Evolutionary conservation across 1,284 basidiomycete genomes (phyloP).

Genomic region (Austropuccinia psidii): DNA sequence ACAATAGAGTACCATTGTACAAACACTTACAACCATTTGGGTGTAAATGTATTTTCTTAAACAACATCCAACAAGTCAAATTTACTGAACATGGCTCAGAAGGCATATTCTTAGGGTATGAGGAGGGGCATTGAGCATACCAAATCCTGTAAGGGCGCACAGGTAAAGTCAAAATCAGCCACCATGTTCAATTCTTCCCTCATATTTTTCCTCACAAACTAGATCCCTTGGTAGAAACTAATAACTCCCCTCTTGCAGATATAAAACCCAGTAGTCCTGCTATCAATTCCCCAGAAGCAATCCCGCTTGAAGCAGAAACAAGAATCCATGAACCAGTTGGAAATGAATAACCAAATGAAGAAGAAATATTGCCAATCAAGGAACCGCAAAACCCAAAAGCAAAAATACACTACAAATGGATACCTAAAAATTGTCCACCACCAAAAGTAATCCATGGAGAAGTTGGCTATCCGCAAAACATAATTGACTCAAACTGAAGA

Average conservation of each 20-base stretch:
- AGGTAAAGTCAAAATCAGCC: neutral
- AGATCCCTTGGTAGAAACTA: too few species aligned
- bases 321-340: too few species aligned
- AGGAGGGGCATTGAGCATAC: neutral
- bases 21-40: neutral
- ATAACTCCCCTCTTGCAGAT: too few species aligned
- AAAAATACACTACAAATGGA: neutral
- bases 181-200: neutral
- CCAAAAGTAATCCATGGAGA: neutral
- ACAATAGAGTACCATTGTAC: neutral
- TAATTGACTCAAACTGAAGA: neutral
- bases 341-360: too few species aligned
- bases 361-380: too few species aligned
- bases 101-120: neutral
- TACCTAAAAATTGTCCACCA: neutral
- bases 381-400: too few species aligned
- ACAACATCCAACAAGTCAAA: neutral
- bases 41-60: neutral
- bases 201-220: neutral
- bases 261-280: too few species aligned
- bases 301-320: too few species aligned
- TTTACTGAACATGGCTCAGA: neutral
- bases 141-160: neutral
- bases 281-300: too few species aligned
- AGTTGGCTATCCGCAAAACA: neutral